phyloP scores from a whole-genome alignment of 768 basidiomycete genomes.

The Boletus patriciae region DNA sequence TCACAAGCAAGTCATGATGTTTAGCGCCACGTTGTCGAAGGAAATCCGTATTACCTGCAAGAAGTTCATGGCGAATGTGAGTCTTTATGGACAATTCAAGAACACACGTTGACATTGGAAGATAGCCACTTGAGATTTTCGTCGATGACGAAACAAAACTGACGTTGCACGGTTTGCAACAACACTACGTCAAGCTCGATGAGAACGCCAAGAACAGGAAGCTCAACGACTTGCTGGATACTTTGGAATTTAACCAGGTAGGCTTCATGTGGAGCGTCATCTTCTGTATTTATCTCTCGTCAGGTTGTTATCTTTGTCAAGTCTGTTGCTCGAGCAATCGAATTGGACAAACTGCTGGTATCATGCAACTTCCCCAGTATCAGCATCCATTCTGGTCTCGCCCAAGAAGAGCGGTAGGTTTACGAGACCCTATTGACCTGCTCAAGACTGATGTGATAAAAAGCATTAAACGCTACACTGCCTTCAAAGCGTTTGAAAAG shows the following conservation, averaged over 20 bases:
- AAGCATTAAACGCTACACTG: conserved; percentile 92
- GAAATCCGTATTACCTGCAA: conserved; percentile 98
- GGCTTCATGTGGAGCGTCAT: conserved; percentile 1
- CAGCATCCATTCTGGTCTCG: conserved; percentile 91
- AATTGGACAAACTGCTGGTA: conserved; percentile 92
- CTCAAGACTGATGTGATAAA: conserved; percentile 5
- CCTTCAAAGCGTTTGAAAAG: conserved; percentile 99
- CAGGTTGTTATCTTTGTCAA: conserved; percentile 99
- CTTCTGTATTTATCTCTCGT: conserved; percentile 1
- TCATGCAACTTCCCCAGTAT: conserved; percentile 99
- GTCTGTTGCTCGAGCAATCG: conserved; percentile 94
- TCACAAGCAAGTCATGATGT: conserved; percentile 99
- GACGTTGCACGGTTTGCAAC: conserved; percentile 96
- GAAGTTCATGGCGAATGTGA: conserved; percentile 98
- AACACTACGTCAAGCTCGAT: conserved; percentile 97
- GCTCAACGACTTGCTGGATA: conserved; percentile 92
- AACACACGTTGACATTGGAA: background rate
- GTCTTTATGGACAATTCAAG: conserved; percentile 31
- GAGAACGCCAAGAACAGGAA: conserved; percentile 96
- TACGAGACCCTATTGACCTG: background rate
- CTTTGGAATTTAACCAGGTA: conserved; percentile 97
- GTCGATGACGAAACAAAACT: conserved; percentile 99
- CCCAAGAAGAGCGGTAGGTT: conserved; percentile 92
- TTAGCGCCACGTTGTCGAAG: conserved; percentile 96
- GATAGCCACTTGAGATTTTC: conserved; percentile 96